A percentile compares a stretch with the other conserved stretches of the same genome.
Conservation (phyloP, 202 grass and related monocot species). For the Elaeis oleifera region DNA sequence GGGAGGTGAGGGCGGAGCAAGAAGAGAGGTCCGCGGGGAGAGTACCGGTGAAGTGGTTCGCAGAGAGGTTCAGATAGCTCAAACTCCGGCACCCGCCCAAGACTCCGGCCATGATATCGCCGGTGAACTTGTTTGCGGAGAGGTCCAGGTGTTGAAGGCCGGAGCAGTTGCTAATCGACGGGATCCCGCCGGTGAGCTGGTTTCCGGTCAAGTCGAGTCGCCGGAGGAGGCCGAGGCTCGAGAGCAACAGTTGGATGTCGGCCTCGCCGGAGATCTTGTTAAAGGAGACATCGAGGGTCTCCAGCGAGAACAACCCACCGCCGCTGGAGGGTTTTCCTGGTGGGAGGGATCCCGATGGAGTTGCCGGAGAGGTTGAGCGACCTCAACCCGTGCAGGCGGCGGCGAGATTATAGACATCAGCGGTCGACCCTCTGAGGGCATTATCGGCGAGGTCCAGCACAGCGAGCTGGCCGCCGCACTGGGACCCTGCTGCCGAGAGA, state of each 20-base stretch:
- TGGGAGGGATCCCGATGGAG: slow-evolving; percentile 2
- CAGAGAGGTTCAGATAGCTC: slow-evolving; percentile 25
- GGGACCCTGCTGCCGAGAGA: slow-evolving; percentile 15
- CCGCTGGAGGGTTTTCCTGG: neutral
- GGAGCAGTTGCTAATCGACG: slow-evolving; percentile 23
- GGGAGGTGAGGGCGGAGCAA: slow-evolving; percentile 4
- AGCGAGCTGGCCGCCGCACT: slow-evolving; percentile 1
- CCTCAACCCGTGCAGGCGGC: neutral
- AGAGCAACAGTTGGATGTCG: slow-evolving; percentile 18
- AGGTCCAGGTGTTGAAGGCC: slow-evolving; percentile 32
- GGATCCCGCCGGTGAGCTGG: slow-evolving; percentile 16
- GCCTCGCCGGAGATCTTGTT: slow-evolving; percentile 14
- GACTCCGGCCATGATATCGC: slow-evolving; percentile 13
- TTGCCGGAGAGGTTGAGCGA: slow-evolving; percentile 20
- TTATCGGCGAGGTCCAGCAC: slow-evolving; percentile 26
- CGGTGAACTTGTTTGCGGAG: slow-evolving; percentile 23
- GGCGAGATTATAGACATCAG: slow-evolving; percentile 2
- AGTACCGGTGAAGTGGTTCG: slow-evolving; percentile 29
- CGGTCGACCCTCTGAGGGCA: slow-evolving; percentile 5
- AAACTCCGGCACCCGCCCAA: slow-evolving; percentile 24
- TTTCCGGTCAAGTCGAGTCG: slow-evolving; percentile 18
- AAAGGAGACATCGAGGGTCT: slow-evolving; percentile 18
- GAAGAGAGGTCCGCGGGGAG: slow-evolving; percentile 18
- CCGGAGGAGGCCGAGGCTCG: slow-evolving; percentile 3
- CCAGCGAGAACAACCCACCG: slow-evolving; percentile 3